phyloP scores from a whole-genome alignment of 805 yeast genomes.

The Starmerella sirachaensis region DNA sequence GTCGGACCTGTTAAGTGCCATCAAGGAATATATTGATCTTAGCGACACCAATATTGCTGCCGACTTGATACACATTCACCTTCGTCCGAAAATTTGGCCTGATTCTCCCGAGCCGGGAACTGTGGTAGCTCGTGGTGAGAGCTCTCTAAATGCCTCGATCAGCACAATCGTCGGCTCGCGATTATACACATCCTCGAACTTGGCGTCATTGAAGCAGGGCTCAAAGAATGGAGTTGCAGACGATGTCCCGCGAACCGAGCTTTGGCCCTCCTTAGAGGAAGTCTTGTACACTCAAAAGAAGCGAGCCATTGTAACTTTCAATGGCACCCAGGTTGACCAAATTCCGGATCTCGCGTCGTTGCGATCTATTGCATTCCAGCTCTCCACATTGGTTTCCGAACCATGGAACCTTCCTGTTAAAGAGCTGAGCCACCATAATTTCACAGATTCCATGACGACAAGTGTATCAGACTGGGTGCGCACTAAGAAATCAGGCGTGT shows the following conservation, averaged over 20 bases:
- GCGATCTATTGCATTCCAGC: constrained; percentile 8
- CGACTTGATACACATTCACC: constrained; percentile 33
- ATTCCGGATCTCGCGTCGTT: constrained; percentile 4
- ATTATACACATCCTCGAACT: constrained; percentile 13
- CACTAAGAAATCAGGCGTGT: constrained; percentile 43
- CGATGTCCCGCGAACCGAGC: constrained; percentile 1
- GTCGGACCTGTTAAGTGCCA: constrained; percentile 9
- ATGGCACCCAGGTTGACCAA: not conserved
- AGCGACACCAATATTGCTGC: constrained; percentile 40
- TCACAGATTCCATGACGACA: constrained; percentile 12
- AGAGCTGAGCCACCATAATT: constrained; percentile 9
- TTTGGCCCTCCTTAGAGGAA: constrained; percentile 20
- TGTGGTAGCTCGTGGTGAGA: constrained; percentile 4
- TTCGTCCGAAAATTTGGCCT: constrained; percentile 23
- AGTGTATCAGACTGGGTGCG: constrained; percentile 4
- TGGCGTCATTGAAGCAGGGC: not conserved
- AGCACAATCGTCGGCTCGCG: constrained; percentile 9
- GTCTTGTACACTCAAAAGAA: constrained; percentile 11
- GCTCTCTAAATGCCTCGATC: constrained; percentile 1
- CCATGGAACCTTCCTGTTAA: constrained; percentile 3
- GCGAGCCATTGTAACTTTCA: constrained; percentile 14
- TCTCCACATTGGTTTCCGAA: constrained; percentile 4
- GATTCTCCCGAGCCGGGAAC: too few relatives aligned
- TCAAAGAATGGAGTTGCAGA: not conserved
- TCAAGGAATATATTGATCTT: constrained; percentile 29